These are phyloP conservation scores for Zygotorulaspora sp. DNA, from an alignment of 805 yeast genomes.

Conservation along the genomic window DNA sequence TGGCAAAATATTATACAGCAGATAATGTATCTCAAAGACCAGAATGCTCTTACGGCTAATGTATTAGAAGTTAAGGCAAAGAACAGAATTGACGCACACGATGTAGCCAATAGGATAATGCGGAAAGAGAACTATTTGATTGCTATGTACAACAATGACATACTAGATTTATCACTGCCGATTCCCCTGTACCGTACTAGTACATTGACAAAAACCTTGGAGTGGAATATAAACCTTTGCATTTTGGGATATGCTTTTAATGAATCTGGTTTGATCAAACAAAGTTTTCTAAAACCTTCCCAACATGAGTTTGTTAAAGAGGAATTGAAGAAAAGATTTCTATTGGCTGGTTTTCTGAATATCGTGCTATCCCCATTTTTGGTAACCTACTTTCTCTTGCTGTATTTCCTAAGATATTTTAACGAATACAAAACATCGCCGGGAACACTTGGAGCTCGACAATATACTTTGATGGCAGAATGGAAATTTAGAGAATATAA, in stretches of 20 bases:
- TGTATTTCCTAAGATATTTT: conserved; percentile 85
- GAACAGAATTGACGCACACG: conserved; percentile 81
- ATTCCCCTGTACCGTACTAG: conserved; percentile 42
- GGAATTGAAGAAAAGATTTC: conserved; percentile 73
- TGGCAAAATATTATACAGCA: conserved; percentile 85
- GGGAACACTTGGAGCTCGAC: conserved; percentile 72
- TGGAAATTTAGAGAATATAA: conserved; percentile 95
- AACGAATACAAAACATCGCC: conserved; percentile 91
- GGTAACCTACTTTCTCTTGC: conserved; percentile 72
- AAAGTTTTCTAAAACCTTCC: conserved; percentile 61
- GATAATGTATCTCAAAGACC: conserved; percentile 68
- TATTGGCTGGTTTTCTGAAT: conserved; percentile 82
- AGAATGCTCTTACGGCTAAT: conserved; percentile 57
- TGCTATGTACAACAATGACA: conserved; percentile 76
- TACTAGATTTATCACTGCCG: conserved; percentile 63
- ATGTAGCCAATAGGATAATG: conserved; percentile 93
- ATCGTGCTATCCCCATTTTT: conserved; percentile 80
- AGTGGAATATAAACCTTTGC: conserved; percentile 90
- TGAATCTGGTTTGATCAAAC: conserved; percentile 74
- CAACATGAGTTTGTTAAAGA: conserved; percentile 61
- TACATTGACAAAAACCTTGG: conserved; percentile 76
- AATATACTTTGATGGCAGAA: conserved; percentile 89
- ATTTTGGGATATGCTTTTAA: conserved; percentile 82
- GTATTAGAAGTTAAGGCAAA: conserved; percentile 61
- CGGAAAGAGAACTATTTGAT: conserved; percentile 90